phyloP scores from a whole-genome alignment of 2,329 filamentous ascomycete genomes.

The Aureobasidium zeae region DNA sequence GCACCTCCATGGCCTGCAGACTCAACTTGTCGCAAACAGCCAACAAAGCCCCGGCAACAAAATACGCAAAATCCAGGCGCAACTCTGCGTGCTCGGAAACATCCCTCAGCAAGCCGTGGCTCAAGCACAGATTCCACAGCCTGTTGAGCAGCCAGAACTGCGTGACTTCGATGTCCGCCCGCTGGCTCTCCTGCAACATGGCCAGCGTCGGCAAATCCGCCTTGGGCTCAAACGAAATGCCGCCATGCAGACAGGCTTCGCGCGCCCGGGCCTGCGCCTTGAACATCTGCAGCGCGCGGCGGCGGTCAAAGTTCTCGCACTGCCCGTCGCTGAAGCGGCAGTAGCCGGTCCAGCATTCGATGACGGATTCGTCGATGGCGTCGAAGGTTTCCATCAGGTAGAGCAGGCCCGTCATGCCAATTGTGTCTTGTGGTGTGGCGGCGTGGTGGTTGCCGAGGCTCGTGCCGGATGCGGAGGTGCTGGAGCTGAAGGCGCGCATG shows the following conservation, averaged over 20 bases:
- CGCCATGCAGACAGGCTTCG: slow-evolving; percentile 28
- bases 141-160: slow-evolving; percentile 38
- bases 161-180: slow-evolving; percentile 35
- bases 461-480: slow-evolving; percentile 32
- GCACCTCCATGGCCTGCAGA: slow-evolving; percentile 33
- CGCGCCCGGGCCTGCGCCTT: slow-evolving; percentile 23
- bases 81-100: slow-evolving; percentile 31
- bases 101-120: slow-evolving; percentile 31
- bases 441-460: slow-evolving; percentile 39
- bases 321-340: slow-evolving; percentile 26
- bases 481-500: slow-evolving; percentile 33
- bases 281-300: slow-evolving; percentile 26
- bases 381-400: slow-evolving; percentile 38
- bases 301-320: slow-evolving; percentile 30
- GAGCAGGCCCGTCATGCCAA: slow-evolving; percentile 35
- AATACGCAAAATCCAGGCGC: slow-evolving; percentile 29
- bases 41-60: background rate
- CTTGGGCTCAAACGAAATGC: slow-evolving; percentile 31
- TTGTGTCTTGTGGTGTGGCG: slow-evolving; percentile 32
- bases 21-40: slow-evolving; percentile 19
- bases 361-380: slow-evolving; percentile 35
- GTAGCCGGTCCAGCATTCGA: slow-evolving; percentile 36
- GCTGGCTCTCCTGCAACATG: slow-evolving; percentile 31
- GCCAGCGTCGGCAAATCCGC: slow-evolving; percentile 22
- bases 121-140: slow-evolving; percentile 34